Percentiles rank a stretch among this genome's conserved stretches.
Conservation (phyloP, 2,329 filamentous ascomycete genomes). For the Zymoseptoria tritici region DNA sequence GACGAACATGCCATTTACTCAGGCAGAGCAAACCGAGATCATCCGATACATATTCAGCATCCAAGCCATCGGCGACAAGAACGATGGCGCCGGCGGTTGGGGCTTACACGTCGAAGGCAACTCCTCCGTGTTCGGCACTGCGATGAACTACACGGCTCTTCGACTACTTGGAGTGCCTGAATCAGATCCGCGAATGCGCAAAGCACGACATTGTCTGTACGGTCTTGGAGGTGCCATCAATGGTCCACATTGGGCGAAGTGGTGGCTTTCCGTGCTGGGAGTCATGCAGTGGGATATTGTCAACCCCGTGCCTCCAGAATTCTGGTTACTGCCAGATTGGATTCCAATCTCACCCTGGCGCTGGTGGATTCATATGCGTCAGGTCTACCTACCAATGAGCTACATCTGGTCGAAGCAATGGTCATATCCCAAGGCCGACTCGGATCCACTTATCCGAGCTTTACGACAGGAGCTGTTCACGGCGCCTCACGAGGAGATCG, state of each 20-base stretch:
- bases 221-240: slow-evolving; percentile 77
- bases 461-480: slow-evolving; percentile 77
- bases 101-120: slow-evolving; percentile 91
- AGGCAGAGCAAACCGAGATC: slow-evolving; percentile 75
- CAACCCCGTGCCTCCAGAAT: slow-evolving; percentile 85
- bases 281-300: slow-evolving; percentile 85
- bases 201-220: slow-evolving; percentile 74
- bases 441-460: slow-evolving; percentile 61
- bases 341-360: slow-evolving; percentile 29
- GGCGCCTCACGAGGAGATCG: slow-evolving; percentile 67
- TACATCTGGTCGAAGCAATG: slow-evolving; percentile 82
- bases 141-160: slow-evolving; percentile 77
- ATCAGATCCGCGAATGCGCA: slow-evolving; percentile 77
- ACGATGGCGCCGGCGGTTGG: slow-evolving; percentile 86
- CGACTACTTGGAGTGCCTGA: slow-evolving; percentile 75
- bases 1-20: slow-evolving; percentile 78
- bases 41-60: slow-evolving; percentile 85
- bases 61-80: slow-evolving; percentile 48
- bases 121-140: slow-evolving; percentile 83
- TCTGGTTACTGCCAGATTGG: slow-evolving; percentile 56
- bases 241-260: slow-evolving; percentile 93
- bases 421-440: slow-evolving; percentile 55
- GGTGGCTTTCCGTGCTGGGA: slow-evolving; percentile 81
- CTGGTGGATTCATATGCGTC: slow-evolving; percentile 81
- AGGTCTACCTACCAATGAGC: slow-evolving; percentile 89